These are phyloP conservation scores for Zoysia pacifica DNA, from an alignment of 176 grass and related monocot genomes.

Conservation along the genomic window DNA sequence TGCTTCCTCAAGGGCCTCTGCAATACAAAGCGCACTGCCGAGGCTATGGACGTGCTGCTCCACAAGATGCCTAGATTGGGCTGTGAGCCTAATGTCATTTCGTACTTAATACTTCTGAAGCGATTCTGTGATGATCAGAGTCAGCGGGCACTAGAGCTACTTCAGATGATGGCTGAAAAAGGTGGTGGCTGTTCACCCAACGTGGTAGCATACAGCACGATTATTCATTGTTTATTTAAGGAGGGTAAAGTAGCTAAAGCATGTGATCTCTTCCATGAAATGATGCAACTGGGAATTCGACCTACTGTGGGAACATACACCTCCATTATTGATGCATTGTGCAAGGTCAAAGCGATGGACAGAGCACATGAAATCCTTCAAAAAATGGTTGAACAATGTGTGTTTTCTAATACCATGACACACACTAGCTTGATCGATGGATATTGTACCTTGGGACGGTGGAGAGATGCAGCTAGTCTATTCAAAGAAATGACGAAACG, in stretches of 20 bases:
- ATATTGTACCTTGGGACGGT: background rate
- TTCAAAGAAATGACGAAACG: constrained; percentile 35
- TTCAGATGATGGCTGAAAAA: constrained; percentile 11
- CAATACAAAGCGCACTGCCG: background rate
- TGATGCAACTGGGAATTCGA: background rate
- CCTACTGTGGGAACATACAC: constrained; percentile 6
- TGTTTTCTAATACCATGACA: background rate
- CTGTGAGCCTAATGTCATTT: constrained; percentile 14
- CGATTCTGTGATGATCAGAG: constrained; percentile 23
- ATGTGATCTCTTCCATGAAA: constrained; percentile 7
- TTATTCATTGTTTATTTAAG: background rate
- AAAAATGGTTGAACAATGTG: background rate
- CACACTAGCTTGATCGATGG: background rate
- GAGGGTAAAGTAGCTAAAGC: background rate
- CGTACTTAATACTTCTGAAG: constrained; percentile 22
- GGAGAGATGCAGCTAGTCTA: background rate
- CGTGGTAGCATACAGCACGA: background rate
- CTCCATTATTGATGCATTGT: background rate
- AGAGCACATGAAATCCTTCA: background rate
- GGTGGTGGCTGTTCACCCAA: background rate
- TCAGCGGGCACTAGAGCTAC: background rate
- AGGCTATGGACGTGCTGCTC: constrained; percentile 27
- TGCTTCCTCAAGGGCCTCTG: constrained; percentile 34
- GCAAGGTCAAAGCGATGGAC: background rate
- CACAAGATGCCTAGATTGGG: constrained; percentile 34